Evolutionary conservation across 345 rosid species (phyloP).

Genomic region (Arabidopsis arenosa): DNA sequence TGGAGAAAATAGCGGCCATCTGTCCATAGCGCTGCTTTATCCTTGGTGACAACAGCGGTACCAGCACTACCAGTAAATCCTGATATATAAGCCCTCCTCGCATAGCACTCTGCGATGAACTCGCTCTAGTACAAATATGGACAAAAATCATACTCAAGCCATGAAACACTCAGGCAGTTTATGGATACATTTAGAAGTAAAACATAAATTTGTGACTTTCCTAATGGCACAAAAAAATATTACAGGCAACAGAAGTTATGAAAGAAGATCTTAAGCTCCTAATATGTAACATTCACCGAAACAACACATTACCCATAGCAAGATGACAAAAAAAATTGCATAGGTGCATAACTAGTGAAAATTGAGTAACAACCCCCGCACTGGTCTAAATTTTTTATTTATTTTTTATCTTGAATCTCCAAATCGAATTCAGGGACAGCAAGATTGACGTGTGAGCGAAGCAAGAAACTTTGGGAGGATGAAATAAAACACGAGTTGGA

Average conservation of each 20-base stretch:
- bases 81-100: slow-evolving; percentile 79
- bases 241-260: neutral
- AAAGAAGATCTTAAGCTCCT: neutral
- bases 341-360: neutral
- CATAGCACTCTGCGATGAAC: slow-evolving; percentile 93
- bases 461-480: neutral
- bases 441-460: neutral
- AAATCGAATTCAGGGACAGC: neutral
- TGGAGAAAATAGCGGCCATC: slow-evolving; percentile 98
- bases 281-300: neutral
- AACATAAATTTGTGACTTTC: neutral
- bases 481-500: neutral
- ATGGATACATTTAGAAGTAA: neutral
- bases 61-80: slow-evolving; percentile 98
- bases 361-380: neutral
- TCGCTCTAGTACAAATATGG: slow-evolving; percentile 67
- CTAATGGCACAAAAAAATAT: neutral
- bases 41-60: slow-evolving; percentile 85
- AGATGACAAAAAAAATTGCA: neutral
- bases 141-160: slow-evolving; percentile 4
- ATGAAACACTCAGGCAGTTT: neutral
- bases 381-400: too few relatives aligned
- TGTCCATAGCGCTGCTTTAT: slow-evolving; percentile 95
- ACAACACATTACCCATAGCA: neutral
- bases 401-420: too few relatives aligned